Evolutionary conservation across 1,139 yeast genomes (phyloP), one percentile per base, ranked within the genome.

Genomic region (Candida labiduridarum): DNA sequence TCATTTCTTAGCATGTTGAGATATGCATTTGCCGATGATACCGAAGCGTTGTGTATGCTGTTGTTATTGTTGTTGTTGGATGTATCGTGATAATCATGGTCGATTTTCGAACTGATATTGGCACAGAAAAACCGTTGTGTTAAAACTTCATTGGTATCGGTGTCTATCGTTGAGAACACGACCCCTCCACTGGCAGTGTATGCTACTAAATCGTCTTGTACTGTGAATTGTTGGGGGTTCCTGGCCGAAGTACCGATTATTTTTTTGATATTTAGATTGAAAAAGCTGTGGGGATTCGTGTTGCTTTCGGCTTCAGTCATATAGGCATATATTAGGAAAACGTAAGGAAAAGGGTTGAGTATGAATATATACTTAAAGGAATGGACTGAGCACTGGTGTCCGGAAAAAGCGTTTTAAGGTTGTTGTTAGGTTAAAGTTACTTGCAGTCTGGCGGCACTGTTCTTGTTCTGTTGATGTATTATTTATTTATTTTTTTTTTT

Each of bases 111-210:
- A 34, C 42, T 50, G n/a, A 55, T 27, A 51, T 77, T 78, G 30
- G 84, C 85, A 63, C 83, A 79, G 58, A 77, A 80, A 59, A 80
- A 80, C 52, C 82, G 63, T 57, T 80, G 85, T 47, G 62, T 52
- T 15, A 55, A 43, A 0, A 67, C 56, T 30, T 49, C 45, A 19
- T 56, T 56, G 2, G 55, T 55, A 5, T 27, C 40, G 30, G 41
- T 39, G 47, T 68, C 62, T 1, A 76, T 50, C 27, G 63, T 58
- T 41, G 79, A 66, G 4, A 83, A 81, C 4, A 84, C 86, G 0
- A 83, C 88, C 0, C 89, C 89, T 6, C 88, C 87, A 46, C 89
- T 84, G 3, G 87, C 87, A 1, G 83, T 76, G 57, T 84, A 84
- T 0, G 85, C 89, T 12, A 85, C 58, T 5, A 68, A 51, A 53